Conservation (phyloP, 768 basidiomycete genomes). For the Xanthoconium stramineum region DNA sequence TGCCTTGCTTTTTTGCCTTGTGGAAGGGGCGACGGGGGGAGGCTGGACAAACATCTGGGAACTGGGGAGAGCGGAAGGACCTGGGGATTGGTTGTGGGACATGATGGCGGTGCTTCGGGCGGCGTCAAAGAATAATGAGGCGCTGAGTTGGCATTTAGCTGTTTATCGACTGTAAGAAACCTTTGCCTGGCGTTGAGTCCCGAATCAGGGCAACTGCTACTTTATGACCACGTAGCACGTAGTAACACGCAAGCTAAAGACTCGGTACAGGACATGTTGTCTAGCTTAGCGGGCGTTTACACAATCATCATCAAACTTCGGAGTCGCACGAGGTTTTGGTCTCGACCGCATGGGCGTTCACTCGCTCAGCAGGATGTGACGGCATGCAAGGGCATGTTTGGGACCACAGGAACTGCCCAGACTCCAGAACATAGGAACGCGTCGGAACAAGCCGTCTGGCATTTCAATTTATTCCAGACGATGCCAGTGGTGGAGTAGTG, state of each 20-base stretch:
- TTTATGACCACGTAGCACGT: conserved; percentile 11
- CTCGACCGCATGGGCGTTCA: too few species aligned
- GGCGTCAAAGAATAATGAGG: conserved; percentile 35
- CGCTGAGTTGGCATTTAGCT: conserved; percentile 23
- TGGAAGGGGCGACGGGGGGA: conserved; percentile 28
- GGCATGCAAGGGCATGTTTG: conserved; percentile 14
- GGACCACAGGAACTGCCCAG: conserved; percentile 22
- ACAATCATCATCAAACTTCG: background rate
- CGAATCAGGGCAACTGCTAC: conserved; percentile 12
- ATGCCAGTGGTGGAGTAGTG: conserved; percentile 4
- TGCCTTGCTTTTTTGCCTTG: conserved; percentile 47
- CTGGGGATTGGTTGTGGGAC: conserved; percentile 63
- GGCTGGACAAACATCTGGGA: conserved; percentile 35
- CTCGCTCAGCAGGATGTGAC: conserved; percentile 6
- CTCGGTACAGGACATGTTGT: background rate
- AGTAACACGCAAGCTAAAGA: background rate
- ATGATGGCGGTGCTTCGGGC: conserved; percentile 48
- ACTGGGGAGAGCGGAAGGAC: conserved; percentile 42
- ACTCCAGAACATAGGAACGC: background rate
- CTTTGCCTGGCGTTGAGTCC: conserved; percentile 28
- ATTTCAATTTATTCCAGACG: background rate
- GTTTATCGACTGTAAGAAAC: conserved; percentile 29
- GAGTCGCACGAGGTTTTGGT: conserved; percentile 4
- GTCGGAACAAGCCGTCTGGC: conserved; percentile 3
- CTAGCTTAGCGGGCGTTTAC: background rate